These are phyloP conservation scores for Aspergillus sp. DNA, from an alignment of 2,329 filamentous ascomycete species.

Conservation along the genomic window DNA sequence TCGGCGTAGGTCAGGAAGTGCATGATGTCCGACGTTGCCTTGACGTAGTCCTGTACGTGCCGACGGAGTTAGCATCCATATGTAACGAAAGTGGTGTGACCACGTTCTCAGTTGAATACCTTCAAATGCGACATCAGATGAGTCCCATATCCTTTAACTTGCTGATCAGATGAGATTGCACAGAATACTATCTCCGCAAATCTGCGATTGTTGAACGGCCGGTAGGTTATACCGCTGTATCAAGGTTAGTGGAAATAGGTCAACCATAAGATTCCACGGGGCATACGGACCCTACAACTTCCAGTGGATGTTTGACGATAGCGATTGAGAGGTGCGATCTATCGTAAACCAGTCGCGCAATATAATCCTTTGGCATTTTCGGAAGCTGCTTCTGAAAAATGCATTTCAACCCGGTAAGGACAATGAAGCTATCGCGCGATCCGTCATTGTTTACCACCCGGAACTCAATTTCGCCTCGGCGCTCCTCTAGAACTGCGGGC, in stretches of 20 bases:
- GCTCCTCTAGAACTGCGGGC: slow-evolving; percentile 90
- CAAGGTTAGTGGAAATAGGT: slow-evolving; percentile 15
- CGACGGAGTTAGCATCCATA: not conserved
- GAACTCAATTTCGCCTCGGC: slow-evolving; percentile 92
- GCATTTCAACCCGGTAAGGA: slow-evolving; percentile 92
- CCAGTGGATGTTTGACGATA: slow-evolving; percentile 93
- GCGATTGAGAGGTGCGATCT: slow-evolving; percentile 94
- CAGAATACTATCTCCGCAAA: slow-evolving; percentile 99
- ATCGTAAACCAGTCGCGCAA: slow-evolving; percentile 95
- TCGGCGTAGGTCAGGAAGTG: slow-evolving; percentile 98
- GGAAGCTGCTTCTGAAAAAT: slow-evolving; percentile 98
- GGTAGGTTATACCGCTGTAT: slow-evolving; percentile 85
- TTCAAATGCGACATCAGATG: slow-evolving; percentile 98
- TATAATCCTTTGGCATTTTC: slow-evolving; percentile 99
- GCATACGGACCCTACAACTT: slow-evolving; percentile 66
- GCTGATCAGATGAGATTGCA: slow-evolving; percentile 94
- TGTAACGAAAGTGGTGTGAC: too few species aligned
- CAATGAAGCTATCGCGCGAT: slow-evolving; percentile 82
- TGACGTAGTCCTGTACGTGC: slow-evolving; percentile 73
- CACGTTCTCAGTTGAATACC: slow-evolving; percentile 36
- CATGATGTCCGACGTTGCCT: slow-evolving; percentile 94
- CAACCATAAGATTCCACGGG: not conserved
- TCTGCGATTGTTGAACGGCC: slow-evolving; percentile 84
- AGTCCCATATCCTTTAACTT: slow-evolving; percentile 97
- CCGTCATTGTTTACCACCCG: slow-evolving; percentile 97